Percentiles rank a stretch among this genome's conserved stretches.
phyloP scores from a whole-genome alignment of 306 rosid genomes.

The Fagus sylvatica region DNA sequence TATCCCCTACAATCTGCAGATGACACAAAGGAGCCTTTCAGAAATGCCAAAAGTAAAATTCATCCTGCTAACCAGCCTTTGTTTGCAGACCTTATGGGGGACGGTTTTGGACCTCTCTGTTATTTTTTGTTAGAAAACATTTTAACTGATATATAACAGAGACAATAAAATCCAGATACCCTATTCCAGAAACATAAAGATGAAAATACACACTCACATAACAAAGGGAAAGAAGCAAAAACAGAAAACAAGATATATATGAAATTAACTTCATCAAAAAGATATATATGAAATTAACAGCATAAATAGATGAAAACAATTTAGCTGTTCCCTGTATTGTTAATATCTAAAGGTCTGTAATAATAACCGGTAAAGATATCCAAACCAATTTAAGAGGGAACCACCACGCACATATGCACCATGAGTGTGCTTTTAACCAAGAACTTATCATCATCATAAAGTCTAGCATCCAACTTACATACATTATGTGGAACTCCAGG shows the following conservation, averaged over 20 bases:
- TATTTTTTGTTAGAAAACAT: constrained; percentile 15
- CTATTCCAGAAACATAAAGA: too few species aligned
- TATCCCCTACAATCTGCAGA: constrained; percentile 86
- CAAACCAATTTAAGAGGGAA: neutral
- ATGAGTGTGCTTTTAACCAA: constrained; percentile 22
- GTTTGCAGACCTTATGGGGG: constrained; percentile 10
- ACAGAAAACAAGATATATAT: neutral
- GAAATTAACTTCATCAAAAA: neutral
- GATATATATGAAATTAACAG: neutral
- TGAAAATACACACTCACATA: too few species aligned
- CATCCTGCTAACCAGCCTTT: constrained; percentile 14
- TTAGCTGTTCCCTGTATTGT: neutral
- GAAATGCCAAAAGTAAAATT: constrained; percentile 25
- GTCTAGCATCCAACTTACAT: constrained; percentile 15
- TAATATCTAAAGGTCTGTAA: neutral
- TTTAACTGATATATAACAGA: neutral
- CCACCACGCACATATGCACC: constrained; percentile 1
- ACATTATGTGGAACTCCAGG: constrained; percentile 10
- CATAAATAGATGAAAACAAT: neutral
- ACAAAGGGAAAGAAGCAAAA: too few species aligned
- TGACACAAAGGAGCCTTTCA: constrained; percentile 23
- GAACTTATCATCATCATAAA: constrained; percentile 20
- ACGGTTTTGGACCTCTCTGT: constrained; percentile 21
- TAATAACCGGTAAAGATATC: neutral
- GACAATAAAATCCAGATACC: too few species aligned